These are phyloP conservation scores for Pseudomonodictys pantanalensis DNA, from an alignment of 495 filamentous ascomycete genomes.

Conservation along the genomic window DNA sequence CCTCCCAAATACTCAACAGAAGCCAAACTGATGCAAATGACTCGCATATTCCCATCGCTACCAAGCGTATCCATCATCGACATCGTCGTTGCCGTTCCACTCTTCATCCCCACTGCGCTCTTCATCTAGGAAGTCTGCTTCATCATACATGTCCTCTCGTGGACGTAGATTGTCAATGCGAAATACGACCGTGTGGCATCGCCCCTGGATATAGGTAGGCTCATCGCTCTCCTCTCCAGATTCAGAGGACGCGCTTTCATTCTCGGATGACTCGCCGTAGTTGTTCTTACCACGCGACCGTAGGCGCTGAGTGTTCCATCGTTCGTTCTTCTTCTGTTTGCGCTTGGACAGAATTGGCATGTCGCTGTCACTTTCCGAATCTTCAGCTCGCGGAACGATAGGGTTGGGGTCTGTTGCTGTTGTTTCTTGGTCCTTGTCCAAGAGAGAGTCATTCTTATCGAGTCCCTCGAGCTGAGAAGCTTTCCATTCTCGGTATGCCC, in stretches of 20 bases:
- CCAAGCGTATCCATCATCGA: conserved; percentile 37
- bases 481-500: conserved; percentile 36
- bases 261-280: conserved; percentile 12
- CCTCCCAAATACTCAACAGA: too few species aligned
- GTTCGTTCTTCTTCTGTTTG: conserved; percentile 10
- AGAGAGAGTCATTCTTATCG: conserved; percentile 17
- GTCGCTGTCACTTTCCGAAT: conserved; percentile 11
- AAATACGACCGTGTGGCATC: conserved; percentile 78
- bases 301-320: conserved; percentile 16
- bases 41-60: not conserved
- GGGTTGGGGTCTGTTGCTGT: not conserved
- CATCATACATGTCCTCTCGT: conserved; percentile 66
- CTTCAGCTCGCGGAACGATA: not conserved
- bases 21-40: not conserved
- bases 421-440: conserved; percentile 3
- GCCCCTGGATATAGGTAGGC: conserved; percentile 59
- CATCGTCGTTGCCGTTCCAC: conserved; percentile 59
- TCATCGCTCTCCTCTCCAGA: conserved; percentile 19
- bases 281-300: conserved; percentile 9
- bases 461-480: not conserved
- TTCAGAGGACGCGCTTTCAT: conserved; percentile 1
- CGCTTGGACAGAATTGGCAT: not conserved
- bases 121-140: conserved; percentile 75
- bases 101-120: conserved; percentile 73
- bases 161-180: conserved; percentile 80